A percentile compares a stretch with the other conserved stretches of the same genome.
These are phyloP conservation scores for Lyophyllum decastes DNA, from an alignment of 768 basidiomycete species.

Conservation along the genomic window DNA sequence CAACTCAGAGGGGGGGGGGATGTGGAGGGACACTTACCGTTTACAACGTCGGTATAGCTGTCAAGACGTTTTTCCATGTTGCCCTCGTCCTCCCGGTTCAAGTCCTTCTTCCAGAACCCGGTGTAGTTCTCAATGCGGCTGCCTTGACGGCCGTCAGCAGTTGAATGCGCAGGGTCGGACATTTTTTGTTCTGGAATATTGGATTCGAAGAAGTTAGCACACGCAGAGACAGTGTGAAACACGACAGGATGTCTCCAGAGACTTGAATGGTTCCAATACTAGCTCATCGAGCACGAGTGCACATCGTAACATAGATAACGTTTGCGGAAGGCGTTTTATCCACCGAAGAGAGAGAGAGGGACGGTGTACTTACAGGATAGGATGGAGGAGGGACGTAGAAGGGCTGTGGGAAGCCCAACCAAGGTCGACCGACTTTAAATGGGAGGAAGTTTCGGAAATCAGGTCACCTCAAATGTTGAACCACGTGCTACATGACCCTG, in stretches of 20 bases:
- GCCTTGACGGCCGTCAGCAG: constrained; percentile 59
- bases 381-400: constrained; percentile 1
- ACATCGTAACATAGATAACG: constrained; percentile 19
- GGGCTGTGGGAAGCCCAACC: constrained; percentile 8
- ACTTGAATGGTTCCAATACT: constrained; percentile 40
- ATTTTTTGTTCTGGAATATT: constrained; percentile 7
- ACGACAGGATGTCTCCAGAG: constrained; percentile 25
- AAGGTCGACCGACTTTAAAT: constrained; percentile 28
- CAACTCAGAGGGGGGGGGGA: neutral
- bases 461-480: constrained; percentile 22
- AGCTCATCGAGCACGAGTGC: constrained; percentile 26
- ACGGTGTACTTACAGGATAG: constrained; percentile 14
- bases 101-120: constrained; percentile 89
- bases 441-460: constrained; percentile 19
- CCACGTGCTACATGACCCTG: constrained; percentile 8
- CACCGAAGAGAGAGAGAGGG: neutral
- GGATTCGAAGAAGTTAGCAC: constrained; percentile 7
- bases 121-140: constrained; percentile 84
- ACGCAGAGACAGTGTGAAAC: neutral
- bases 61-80: constrained; percentile 75
- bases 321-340: neutral
- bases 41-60: constrained; percentile 91
- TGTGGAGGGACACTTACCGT: constrained; percentile 54
- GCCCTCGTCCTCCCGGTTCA: constrained; percentile 59
- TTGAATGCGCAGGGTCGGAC: constrained; percentile 8